Base-by-base conservation (phyloP, 2,329 filamentous ascomycete species). In the Onygena corvina region DNA sequence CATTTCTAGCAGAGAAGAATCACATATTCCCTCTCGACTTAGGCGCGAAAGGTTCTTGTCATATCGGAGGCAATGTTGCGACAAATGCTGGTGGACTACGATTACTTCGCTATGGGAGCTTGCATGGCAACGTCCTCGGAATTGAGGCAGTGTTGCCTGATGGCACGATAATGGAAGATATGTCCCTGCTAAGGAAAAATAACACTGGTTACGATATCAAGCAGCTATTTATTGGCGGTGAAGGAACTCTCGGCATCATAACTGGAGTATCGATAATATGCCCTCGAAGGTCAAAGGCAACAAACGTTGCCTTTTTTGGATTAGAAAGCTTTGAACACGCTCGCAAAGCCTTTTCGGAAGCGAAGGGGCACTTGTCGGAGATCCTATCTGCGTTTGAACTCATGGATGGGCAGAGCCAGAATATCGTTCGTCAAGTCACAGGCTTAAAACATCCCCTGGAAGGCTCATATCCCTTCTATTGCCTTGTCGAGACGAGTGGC, bases 171-270 rank as follows among this genome's bases (percentile, higher is more conserved):
- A 76, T 98, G 40, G 81, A 96, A 59, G 88, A 95, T 59, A 79
- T 98, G 27, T 84, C 80, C 58, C 89, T 79, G 52, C 74, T 98
- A 51, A 81, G 92, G 57, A 98, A 98, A 75, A 96, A 98, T 75
- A 98, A 98, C 71, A 98, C 92, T 1, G 92, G 92, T 23, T 98
- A 96, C 68, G 93, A 98, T 64, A 69, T 95, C 50, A 95, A 95
- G 73, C 90, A 95, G 68, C 77, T 95, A 30, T 95, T 98, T 65
- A 94, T 98, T 60, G 92, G 92, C 40, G 86, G 82, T 27, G 92
- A 98, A 67, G 92, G 92, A 20, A 96, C 92, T 3, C 84, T 96
- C 54, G 92, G 92, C 48, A 84, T 96, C 60, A 85, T 98, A 59
- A 98, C 92, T 14, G 89, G 79, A 42, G 76, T 96, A 31, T 89